Percentiles rank a stretch among this genome's conserved stretches.
These are phyloP conservation scores for Spirogloea muscicola DNA, from an alignment of 139 green algal genomes.

Conservation along the genomic window DNA sequence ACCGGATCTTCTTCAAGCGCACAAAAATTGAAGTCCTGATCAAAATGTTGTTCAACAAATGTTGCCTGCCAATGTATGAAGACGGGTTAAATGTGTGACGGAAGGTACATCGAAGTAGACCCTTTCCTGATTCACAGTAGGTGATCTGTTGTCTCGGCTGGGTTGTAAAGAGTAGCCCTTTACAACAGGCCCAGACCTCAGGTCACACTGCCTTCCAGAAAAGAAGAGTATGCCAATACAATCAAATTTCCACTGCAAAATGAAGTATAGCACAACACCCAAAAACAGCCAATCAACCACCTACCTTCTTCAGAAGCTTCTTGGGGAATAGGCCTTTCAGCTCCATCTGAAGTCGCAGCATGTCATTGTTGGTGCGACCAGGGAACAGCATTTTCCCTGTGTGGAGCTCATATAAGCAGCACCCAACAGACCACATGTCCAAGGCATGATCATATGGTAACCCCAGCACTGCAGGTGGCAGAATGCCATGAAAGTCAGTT, in stretches of 20 bases:
- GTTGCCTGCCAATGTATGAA: conserved; percentile 26
- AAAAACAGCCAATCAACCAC: too few relatives aligned
- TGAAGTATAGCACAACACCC: too few relatives aligned
- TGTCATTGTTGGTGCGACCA: conserved; percentile 95
- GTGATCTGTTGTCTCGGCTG: too few relatives aligned
- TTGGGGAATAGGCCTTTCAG: conserved; percentile 92
- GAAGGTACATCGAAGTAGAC: too few relatives aligned
- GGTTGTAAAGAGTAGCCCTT: neutral
- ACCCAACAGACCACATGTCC: conserved; percentile 95
- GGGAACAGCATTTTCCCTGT: conserved; percentile 94
- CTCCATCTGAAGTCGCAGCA: conserved; percentile 95
- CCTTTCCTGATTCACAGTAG: too few relatives aligned
- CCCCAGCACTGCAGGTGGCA: conserved; percentile 68
- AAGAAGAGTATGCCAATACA: too few relatives aligned
- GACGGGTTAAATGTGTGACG: too few relatives aligned
- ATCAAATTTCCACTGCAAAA: too few relatives aligned
- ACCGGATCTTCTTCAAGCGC: conserved; percentile 46
- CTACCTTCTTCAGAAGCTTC: conserved; percentile 79
- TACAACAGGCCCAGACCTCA: too few relatives aligned
- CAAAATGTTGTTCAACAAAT: conserved; percentile 55
- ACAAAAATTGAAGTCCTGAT: conserved; percentile 37
- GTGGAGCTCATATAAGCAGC: conserved; percentile 95
- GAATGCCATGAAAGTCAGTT: neutral
- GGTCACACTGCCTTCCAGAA: too few relatives aligned
- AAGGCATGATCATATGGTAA: conserved; percentile 85